A percentile compares a stretch with the other conserved stretches of the same genome.
These are phyloP conservation scores for Vanrija pseudolonga DNA, from an alignment of 1,284 basidiomycete genomes.

Conservation along the genomic window DNA sequence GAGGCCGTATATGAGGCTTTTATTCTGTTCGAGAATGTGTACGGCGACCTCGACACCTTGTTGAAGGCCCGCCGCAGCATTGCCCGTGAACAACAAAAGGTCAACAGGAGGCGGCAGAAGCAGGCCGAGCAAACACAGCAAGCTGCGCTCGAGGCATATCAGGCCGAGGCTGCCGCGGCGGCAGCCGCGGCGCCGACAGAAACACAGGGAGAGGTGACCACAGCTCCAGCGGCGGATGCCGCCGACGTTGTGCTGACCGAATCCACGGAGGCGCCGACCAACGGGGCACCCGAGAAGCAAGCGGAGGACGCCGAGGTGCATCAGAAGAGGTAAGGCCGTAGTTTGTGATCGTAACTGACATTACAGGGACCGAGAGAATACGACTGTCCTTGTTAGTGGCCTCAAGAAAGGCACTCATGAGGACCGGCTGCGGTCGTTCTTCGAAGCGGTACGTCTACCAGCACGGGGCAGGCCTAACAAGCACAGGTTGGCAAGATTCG, in stretches of 20 bases:
- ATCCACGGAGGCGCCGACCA: not conserved
- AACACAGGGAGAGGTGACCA: not conserved
- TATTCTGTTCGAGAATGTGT: conserved; percentile 75
- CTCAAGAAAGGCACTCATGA: conserved; percentile 61
- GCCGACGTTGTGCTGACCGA: not conserved
- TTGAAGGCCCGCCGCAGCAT: conserved; percentile 66
- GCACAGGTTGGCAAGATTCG: conserved; percentile 76
- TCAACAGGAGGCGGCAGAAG: conserved; percentile 64
- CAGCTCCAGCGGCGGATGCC: not conserved
- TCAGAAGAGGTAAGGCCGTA: conserved; percentile 22
- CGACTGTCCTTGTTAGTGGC: conserved; percentile 80
- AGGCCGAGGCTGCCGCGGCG: conserved; percentile 1
- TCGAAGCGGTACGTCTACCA: conserved; percentile 69
- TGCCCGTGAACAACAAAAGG: conserved; percentile 61
- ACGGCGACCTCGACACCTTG: conserved; percentile 69
- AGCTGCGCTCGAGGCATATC: conserved; percentile 5
- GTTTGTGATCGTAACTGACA: not conserved
- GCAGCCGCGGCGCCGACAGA: not conserved
- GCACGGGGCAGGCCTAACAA: not conserved
- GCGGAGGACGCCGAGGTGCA: conserved; percentile 21
- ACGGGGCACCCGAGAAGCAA: conserved; percentile 9
- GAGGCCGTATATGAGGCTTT: conserved; percentile 87
- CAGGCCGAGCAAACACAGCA: conserved; percentile 45
- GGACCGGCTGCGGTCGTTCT: conserved; percentile 66
- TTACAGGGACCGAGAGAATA: conserved; percentile 87